phyloP scores from a whole-genome alignment of 148 eudicot genomes.

The Fagopyrum tataricum region DNA sequence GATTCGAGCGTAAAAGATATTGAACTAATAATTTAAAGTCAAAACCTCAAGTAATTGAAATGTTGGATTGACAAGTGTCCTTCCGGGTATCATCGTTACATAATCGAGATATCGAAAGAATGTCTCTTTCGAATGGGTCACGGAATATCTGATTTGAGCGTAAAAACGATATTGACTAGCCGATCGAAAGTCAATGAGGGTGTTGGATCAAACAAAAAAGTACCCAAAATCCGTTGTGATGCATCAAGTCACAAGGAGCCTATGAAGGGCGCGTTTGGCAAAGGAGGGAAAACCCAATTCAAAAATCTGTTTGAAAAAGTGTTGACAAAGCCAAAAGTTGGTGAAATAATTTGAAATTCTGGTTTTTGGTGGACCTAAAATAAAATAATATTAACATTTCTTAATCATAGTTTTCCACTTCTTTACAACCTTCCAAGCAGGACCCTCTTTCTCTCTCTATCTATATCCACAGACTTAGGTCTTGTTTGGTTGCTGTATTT shows the following conservation, averaged over 20 bases:
- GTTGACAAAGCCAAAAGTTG: not conserved
- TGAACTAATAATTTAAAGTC: too few species aligned
- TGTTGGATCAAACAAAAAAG: slow-evolving; percentile 6
- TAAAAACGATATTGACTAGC: too few species aligned
- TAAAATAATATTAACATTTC: not conserved
- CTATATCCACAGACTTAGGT: not conserved
- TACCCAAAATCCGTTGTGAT: not conserved
- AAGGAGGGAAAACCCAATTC: slow-evolving; percentile 7
- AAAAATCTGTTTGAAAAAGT: slow-evolving; percentile 10
- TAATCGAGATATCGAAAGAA: too few species aligned
- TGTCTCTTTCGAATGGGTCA: too few species aligned
- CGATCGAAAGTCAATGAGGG: too few species aligned
- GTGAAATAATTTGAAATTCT: slow-evolving; percentile 9
- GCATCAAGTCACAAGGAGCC: slow-evolving; percentile 3
- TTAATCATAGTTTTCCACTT: not conserved
- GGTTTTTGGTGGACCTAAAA: slow-evolving; percentile 1
- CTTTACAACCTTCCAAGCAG: too few species aligned
- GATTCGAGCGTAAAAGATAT: too few species aligned
- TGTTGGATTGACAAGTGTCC: too few species aligned
- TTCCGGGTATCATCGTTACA: too few species aligned
- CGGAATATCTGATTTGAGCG: too few species aligned
- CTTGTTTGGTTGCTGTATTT: not conserved
- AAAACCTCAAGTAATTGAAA: too few species aligned
- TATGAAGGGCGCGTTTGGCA: not conserved
- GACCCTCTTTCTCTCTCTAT: too few species aligned